These are phyloP conservation scores for Penicillium freii DNA, from an alignment of 2,329 filamentous ascomycete species.

Conservation along the genomic window DNA sequence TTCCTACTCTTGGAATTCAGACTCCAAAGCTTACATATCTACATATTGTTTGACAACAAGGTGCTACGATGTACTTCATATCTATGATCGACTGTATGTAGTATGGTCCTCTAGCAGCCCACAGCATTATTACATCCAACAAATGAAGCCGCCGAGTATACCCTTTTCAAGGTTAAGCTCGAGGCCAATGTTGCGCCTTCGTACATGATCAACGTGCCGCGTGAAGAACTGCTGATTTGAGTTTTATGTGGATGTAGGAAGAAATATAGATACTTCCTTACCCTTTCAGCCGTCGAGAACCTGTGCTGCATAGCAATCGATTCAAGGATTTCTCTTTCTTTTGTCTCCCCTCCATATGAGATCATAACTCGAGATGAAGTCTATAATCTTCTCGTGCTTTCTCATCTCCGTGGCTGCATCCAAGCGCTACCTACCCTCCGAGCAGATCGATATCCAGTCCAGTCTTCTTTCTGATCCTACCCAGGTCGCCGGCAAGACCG, in stretches of 20 bases:
- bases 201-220: neutral
- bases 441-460: neutral
- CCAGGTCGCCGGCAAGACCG: neutral
- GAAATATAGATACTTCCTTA: neutral
- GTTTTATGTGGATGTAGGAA: neutral
- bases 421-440: neutral
- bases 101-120: no score
- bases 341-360: neutral
- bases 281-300: neutral
- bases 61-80: no score
- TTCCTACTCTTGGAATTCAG: no score
- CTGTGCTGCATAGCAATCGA: neutral
- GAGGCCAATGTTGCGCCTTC: neutral
- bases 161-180: no score
- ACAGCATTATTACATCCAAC: no score
- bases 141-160: no score
- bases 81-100: no score
- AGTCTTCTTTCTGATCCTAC: neutral
- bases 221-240: neutral
- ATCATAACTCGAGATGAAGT: neutral
- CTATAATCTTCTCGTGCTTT: neutral
- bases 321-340: neutral
- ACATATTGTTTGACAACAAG: no score
- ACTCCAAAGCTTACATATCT: no score
- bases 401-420: neutral